Base-by-base conservation (phyloP, 345 rosid species). In the Aurinia saxatilis region DNA sequence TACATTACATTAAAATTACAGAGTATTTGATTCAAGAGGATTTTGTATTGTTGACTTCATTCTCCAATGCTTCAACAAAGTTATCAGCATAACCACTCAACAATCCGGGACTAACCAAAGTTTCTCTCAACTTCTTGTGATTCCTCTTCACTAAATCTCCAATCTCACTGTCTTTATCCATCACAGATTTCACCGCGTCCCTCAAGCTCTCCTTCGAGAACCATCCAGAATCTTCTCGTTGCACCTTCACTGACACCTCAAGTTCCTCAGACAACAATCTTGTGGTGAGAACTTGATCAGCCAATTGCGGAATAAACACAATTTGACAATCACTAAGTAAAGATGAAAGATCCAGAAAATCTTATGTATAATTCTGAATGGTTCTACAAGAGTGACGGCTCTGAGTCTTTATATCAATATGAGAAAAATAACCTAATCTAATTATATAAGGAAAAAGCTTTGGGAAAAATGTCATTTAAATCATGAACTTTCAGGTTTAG, bases 281-380 rank as follows among this genome's bases (percentile, higher is more conserved):
- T 0, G 80, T 57, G 50, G 48, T 66, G 66, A 80, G 18, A 10
- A 66, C 67, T 25, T 78, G 84, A 57, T 80, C 82, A 16, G 53
- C 54, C 11, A 77, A n/a, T 3, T 51, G 60, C 1, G 82, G 80
- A 23, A 73, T 42, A 63, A 61, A 52, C 15, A 80, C 78, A 40
- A 73, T 54, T 23, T 60, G 78, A 10, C 76, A 70, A 33, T 70
- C 65, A 34, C 68, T 60, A 30, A 63, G 29, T 42, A 78, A 19
- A 44, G 68, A n/a, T n/a, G n/a, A n/a, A n/a, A n/a, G n/a, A n/a
- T n/a, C n/a, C n/a, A n/a, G n/a, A n/a, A n/a, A n/a, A n/a, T n/a
- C n/a, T n/a, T n/a, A n/a, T n/a, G n/a, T n/a, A n/a, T n/a, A n/a
- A n/a, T n/a, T n/a, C n/a, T n/a, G n/a, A 57, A 12, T 75, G 82